Conservation (phyloP, 257 asterid genomes). For the Jaltomata sinuosa region DNA sequence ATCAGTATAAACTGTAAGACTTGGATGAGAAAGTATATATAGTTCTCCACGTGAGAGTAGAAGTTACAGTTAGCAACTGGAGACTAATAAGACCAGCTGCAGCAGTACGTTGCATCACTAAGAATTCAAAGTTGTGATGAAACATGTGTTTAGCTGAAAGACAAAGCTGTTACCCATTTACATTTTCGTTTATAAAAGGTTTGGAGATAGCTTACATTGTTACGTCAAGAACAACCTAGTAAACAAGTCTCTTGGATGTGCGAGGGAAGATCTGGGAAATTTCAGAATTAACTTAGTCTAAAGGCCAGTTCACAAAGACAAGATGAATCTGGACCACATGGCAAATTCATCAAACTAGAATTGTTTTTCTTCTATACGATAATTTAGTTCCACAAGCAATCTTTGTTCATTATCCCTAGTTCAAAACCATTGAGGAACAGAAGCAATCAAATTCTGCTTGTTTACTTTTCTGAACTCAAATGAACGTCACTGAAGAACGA, state of each 20-base stretch:
- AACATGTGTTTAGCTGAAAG: not conserved
- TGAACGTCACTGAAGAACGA: not conserved
- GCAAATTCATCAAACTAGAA: not conserved
- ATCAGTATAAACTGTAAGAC: not conserved
- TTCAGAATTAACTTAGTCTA: not conserved
- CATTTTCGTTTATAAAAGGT: not conserved
- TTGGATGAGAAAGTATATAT: not conserved
- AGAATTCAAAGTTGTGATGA: not conserved
- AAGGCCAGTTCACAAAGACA: not conserved
- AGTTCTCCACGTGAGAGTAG: not conserved
- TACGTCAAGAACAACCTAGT: not conserved
- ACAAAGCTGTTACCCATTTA: not conserved
- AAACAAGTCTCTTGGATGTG: not conserved
- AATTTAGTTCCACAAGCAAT: not conserved
- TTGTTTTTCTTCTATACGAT: not conserved
- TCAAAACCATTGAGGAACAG: not conserved
- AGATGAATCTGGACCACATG: not conserved
- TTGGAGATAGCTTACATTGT: not conserved
- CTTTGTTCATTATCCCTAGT: not conserved
- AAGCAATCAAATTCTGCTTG: not conserved
- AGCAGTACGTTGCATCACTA: not conserved
- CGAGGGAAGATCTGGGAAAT: not conserved
- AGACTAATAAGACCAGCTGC: not conserved
- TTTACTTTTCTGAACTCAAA: not conserved
- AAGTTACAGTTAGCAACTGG: not conserved